Evolutionary conservation across 2,329 filamentous ascomycete genomes (phyloP).

Genomic region (Beauveria sp.): DNA sequence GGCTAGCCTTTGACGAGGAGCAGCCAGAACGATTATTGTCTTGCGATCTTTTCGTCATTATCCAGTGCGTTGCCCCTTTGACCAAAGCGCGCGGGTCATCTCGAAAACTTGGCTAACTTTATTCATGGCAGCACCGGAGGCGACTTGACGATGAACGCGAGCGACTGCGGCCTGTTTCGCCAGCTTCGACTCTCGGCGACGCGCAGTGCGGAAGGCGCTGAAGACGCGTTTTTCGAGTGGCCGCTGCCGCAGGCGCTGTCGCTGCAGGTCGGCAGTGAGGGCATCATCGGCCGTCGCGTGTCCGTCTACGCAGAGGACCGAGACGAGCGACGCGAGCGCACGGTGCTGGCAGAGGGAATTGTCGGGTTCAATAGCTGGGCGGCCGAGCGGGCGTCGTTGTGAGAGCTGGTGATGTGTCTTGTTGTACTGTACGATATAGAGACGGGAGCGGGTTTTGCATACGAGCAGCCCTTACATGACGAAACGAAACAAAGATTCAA

Average conservation of each 20-base stretch:
- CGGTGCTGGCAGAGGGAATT: conserved; percentile 39
- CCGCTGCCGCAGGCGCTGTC: conserved; percentile 31
- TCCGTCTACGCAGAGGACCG: conserved; percentile 26
- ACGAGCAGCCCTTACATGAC: no score
- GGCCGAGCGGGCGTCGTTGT: conserved; percentile 4
- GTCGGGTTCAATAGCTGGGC: conserved; percentile 36
- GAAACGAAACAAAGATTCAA: no score
- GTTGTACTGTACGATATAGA: background rate
- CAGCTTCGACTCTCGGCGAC: conserved; percentile 24
- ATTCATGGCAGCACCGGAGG: conserved; percentile 28
- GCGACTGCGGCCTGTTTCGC: conserved; percentile 35
- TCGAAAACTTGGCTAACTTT: background rate
- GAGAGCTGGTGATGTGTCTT: background rate
- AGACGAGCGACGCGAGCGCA: conserved; percentile 15
- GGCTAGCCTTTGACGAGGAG: conserved; percentile 27
- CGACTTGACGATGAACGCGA: conserved; percentile 32
- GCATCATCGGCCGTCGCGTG: conserved; percentile 41
- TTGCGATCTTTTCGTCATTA: conserved; percentile 29
- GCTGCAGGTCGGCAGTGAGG: conserved; percentile 35
- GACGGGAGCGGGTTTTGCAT: no score
- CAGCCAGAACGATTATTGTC: conserved; percentile 14
- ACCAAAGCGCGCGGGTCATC: background rate
- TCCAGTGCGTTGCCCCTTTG: conserved; percentile 29
- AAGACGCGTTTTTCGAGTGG: conserved; percentile 19
- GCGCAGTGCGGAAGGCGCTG: background rate